Evolutionary conservation across 495 filamentous ascomycete species (phyloP).

Genomic region (Xylaria cubensis): DNA sequence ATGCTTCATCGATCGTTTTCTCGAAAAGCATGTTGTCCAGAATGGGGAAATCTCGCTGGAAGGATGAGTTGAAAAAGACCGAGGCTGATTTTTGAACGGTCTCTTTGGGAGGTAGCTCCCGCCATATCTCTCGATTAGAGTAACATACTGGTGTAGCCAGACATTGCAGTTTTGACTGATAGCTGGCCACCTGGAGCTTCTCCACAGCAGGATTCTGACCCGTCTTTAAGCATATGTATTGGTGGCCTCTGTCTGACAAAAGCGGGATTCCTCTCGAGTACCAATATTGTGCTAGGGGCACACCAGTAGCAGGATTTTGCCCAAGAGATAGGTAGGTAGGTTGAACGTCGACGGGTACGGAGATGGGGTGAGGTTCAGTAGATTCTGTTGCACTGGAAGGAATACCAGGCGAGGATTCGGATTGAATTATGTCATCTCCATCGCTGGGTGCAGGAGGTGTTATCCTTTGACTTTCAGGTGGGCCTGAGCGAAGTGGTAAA

Average conservation of each 20-base stretch:
- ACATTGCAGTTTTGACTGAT: neutral
- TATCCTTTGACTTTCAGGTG: neutral
- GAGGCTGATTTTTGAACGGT: neutral
- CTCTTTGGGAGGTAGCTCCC: neutral
- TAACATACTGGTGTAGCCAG: neutral
- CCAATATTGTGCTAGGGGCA: slow-evolving; percentile 21
- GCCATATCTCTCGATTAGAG: neutral
- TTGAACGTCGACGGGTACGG: neutral
- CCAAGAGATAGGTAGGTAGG: neutral
- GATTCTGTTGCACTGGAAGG: neutral
- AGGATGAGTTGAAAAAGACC: neutral
- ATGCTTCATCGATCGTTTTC: neutral
- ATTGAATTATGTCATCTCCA: neutral
- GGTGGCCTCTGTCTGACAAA: slow-evolving; percentile 17
- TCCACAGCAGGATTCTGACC: neutral
- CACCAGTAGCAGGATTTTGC: neutral
- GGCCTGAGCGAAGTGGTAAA: neutral
- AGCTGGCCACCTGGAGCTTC: neutral
- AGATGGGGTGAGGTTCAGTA: neutral
- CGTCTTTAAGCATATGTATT: slow-evolving; percentile 1
- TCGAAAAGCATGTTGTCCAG: neutral
- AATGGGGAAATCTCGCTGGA: neutral
- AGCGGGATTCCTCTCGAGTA: slow-evolving; percentile 25
- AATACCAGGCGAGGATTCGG: neutral
- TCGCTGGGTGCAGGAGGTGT: neutral